These are phyloP conservation scores for Spathaspora passalidarum DNA, from an alignment of 805 yeast genomes.

Conservation along the genomic window DNA sequence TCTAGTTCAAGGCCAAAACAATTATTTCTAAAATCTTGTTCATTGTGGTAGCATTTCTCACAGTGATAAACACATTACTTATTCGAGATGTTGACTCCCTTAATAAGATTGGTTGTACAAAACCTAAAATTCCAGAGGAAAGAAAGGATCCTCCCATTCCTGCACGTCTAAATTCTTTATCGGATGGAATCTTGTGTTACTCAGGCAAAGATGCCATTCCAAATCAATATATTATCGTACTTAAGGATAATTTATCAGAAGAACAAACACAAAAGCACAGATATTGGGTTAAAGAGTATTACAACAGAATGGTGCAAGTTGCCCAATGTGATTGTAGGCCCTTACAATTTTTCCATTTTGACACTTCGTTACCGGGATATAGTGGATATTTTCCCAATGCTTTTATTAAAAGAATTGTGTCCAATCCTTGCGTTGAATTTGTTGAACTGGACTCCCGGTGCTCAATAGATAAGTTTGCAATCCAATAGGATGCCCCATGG, in stretches of 20 bases:
- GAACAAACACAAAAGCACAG: constrained; percentile 59
- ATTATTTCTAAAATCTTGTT: too few relatives aligned
- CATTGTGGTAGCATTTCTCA: too few relatives aligned
- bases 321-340: constrained; percentile 7
- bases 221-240: constrained; percentile 78
- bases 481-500: constrained; percentile 40
- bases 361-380: constrained; percentile 65
- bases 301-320: constrained; percentile 8
- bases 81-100: too few relatives aligned
- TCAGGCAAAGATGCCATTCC: constrained; percentile 38
- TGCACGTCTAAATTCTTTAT: background rate
- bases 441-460: constrained; percentile 45
- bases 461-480: constrained; percentile 24
- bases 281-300: constrained; percentile 50
- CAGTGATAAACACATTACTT: too few relatives aligned
- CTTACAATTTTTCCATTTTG: constrained; percentile 56
- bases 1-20: too few relatives aligned
- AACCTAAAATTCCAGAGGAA: constrained; percentile 1
- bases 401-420: constrained; percentile 12
- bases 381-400: constrained; percentile 61
- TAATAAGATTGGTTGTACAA: too few relatives aligned
- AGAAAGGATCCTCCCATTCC: background rate
- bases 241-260: constrained; percentile 58
- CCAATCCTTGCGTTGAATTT: constrained; percentile 19
- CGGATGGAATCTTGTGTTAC: constrained; percentile 17